phyloP scores from a whole-genome alignment of 2,329 filamentous ascomycete species.

The Penicillium italicum region DNA sequence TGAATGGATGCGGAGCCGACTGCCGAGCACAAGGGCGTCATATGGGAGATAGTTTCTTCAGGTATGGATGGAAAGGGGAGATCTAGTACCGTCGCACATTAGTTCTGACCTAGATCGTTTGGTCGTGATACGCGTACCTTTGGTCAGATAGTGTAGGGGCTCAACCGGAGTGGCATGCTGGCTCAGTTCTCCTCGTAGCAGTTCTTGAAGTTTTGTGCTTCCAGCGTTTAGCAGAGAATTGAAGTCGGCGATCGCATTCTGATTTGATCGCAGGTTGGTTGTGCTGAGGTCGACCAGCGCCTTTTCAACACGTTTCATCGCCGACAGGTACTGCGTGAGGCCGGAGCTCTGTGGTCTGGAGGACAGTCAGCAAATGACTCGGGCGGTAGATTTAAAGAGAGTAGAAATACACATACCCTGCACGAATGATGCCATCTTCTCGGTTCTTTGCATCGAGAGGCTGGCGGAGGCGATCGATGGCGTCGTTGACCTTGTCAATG shows the following conservation, averaged over 20 bases:
- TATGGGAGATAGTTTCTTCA: conserved; percentile 68
- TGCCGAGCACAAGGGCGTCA: conserved; percentile 75
- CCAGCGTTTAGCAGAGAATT: conserved; percentile 73
- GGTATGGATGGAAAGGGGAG: conserved; percentile 75
- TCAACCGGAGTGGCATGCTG: conserved; percentile 80
- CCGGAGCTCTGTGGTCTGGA: conserved; percentile 72
- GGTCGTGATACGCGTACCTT: conserved; percentile 52
- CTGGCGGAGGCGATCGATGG: conserved; percentile 83
- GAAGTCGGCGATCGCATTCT: conserved; percentile 79
- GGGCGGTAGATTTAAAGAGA: background rate
- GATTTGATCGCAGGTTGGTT: conserved; percentile 89
- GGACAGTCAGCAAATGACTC: background rate
- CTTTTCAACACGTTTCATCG: conserved; percentile 81
- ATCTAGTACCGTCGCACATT: conserved; percentile 36
- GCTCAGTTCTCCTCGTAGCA: conserved; percentile 74
- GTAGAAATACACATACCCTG: conserved; percentile 53
- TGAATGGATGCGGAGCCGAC: conserved; percentile 61
- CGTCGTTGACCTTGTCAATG: conserved; percentile 77
- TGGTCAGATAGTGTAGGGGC: conserved; percentile 87
- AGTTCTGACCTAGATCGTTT: background rate
- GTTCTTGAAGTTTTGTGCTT: conserved; percentile 75
- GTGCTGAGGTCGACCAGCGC: conserved; percentile 79
- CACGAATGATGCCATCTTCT: conserved; percentile 86
- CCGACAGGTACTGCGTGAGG: conserved; percentile 78
- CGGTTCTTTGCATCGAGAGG: conserved; percentile 89